These are phyloP conservation scores for Diaporthe capsici DNA, from an alignment of 2,329 filamentous ascomycete genomes.

Conservation along the genomic window DNA sequence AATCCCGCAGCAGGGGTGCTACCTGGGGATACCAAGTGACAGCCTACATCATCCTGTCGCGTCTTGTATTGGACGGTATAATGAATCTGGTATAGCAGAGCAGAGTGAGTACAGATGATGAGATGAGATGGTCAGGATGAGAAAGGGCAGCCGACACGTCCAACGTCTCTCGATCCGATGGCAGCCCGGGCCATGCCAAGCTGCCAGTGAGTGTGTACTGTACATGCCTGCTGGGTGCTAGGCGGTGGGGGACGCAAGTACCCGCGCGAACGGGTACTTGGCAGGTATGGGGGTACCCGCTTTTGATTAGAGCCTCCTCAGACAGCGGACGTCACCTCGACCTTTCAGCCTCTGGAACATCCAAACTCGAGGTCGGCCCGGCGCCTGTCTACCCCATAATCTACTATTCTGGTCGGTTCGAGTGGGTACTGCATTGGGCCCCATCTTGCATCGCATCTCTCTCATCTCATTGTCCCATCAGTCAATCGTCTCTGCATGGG, in stretches of 20 bases:
- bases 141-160: slow-evolving; percentile 17
- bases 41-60: background rate
- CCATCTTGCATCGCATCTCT: slow-evolving; percentile 21
- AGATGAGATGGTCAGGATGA: slow-evolving; percentile 8
- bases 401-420: slow-evolving; percentile 8
- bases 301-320: slow-evolving; percentile 33
- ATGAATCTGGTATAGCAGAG: background rate
- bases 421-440: slow-evolving; percentile 17
- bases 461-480: slow-evolving; percentile 6
- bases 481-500: background rate
- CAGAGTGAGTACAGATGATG: background rate
- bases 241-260: background rate
- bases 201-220: background rate
- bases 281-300: background rate
- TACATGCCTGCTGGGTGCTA: background rate
- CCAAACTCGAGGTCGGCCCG: slow-evolving; percentile 7
- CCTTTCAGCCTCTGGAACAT: background rate
- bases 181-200: slow-evolving; percentile 14
- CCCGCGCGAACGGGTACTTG: background rate
- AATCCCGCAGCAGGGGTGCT: slow-evolving; percentile 17
- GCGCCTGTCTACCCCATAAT: slow-evolving; percentile 4
- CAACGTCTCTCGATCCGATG: slow-evolving; percentile 27
- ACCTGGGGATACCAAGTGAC: slow-evolving; percentile 6
- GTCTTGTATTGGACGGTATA: background rate
- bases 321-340: slow-evolving; percentile 17